A percentile compares a stretch with the other conserved stretches of the same genome.
These are phyloP conservation scores for Saturnispora mendoncae DNA, from an alignment of 805 yeast species.

Conservation along the genomic window DNA sequence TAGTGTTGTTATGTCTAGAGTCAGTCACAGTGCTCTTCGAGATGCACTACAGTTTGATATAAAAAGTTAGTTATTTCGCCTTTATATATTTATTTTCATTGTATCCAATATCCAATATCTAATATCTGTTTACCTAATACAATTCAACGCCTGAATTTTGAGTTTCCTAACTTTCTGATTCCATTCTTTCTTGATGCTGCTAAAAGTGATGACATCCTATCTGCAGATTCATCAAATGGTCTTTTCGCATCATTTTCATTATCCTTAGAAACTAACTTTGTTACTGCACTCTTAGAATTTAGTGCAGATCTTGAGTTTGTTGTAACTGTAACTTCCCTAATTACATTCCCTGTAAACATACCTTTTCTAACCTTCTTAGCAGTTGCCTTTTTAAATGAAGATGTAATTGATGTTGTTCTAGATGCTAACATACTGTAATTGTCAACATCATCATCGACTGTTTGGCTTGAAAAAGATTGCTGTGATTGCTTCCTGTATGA, in stretches of 20 bases:
- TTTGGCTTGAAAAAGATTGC: neutral
- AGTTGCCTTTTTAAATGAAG: constrained; percentile 20
- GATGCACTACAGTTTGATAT: constrained; percentile 34
- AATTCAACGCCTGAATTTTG: constrained; percentile 7
- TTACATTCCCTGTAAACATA: constrained; percentile 20
- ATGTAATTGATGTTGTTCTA: constrained; percentile 22
- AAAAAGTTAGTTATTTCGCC: neutral
- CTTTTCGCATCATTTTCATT: neutral
- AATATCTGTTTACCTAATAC: neutral
- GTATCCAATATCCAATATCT: too few relatives aligned
- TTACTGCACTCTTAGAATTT: constrained; percentile 24
- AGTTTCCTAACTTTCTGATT: constrained; percentile 8
- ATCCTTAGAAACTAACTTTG: constrained; percentile 18
- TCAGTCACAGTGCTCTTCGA: constrained; percentile 39
- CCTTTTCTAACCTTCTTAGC: constrained; percentile 16
- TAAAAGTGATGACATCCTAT: constrained; percentile 14
- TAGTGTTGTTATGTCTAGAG: constrained; percentile 29
- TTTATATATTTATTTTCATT: too few relatives aligned
- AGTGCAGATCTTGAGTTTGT: constrained; percentile 21
- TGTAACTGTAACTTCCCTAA: constrained; percentile 26
- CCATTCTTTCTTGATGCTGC: constrained; percentile 14
- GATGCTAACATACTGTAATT: constrained; percentile 20
- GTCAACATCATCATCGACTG: constrained; percentile 12
- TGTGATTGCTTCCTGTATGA: constrained; percentile 2
- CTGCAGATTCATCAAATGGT: constrained; percentile 10